Base-by-base conservation (phyloP, 2,329 filamentous ascomycete species). In the Penicillium sp. region DNA sequence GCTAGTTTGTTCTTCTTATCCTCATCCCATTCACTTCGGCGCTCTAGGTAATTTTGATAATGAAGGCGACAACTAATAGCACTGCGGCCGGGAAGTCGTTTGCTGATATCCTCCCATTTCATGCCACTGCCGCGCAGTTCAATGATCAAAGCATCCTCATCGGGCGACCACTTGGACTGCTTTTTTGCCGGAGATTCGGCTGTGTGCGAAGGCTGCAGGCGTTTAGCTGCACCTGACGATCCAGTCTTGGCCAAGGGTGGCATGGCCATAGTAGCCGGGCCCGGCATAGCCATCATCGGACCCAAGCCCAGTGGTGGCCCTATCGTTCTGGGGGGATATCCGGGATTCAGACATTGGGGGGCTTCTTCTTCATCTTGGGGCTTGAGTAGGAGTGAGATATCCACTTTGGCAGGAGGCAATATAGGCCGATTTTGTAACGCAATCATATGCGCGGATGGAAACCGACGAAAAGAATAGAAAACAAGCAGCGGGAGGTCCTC, bases 81-180 rank as follows among this genome's bases (percentile, higher is more conserved):
- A 74, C 91, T 97, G 64, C 94, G 85, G 58, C 93, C 93, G 2
- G 91, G 92, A 46, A 97, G 78, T 51, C 88, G 84, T 77, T 93
- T 95, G 58, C 91, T 95, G 66, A 97, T 97, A 73, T 97, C 93
- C 70, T 97, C 93, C 94, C 93, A 97, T 71, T 97, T 97, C 91
- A 97, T 96, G 8, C 90, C 90, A 64, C 87, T 87, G 35, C 91
- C 90, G 54, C 93, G 85, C 58, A 97, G 83, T 72, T 95, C 90
- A 66, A 97, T 96, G 65, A 96, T 96, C 45, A 94, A 78, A n/a
- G 89, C 85, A 73, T 97, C 91, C 73, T 97, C 93, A 58, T 97
- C 91, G 0, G 88, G 81, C 5, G 90, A 95, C 94, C 94, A 97
- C 75, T 97, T 97, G 70, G 90, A 96, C 74, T 97, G 91, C 76